Evolutionary conservation across 2,329 filamentous ascomycete genomes (phyloP).

Genomic region (Phyllosticta citriasiana): DNA sequence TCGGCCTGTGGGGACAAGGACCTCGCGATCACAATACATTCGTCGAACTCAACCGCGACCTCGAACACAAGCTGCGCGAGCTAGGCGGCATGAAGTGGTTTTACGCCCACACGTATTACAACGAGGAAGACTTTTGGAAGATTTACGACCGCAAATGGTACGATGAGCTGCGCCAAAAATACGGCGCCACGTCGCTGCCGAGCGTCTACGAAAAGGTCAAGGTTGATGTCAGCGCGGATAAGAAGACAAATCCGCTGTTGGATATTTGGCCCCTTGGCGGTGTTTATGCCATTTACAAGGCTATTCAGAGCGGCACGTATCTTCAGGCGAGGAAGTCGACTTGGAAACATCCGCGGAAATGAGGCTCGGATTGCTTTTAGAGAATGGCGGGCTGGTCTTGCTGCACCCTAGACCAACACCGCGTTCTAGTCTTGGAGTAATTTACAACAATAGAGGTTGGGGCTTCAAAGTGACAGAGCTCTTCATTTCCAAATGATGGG

Average conservation of each 20-base stretch:
- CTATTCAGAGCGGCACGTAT: background rate
- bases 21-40: conserved; percentile 21
- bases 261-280: conserved; percentile 2
- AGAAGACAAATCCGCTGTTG: background rate
- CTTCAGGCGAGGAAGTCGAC: background rate
- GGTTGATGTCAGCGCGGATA: background rate
- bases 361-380: background rate
- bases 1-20: conserved; percentile 59
- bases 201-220: conserved; percentile 60
- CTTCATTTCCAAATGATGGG: no score
- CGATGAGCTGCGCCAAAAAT: conserved; percentile 47
- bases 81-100: conserved; percentile 59
- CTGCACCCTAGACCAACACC: no score
- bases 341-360: background rate
- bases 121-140: conserved; percentile 57
- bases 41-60: conserved; percentile 45
- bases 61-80: conserved; percentile 50
- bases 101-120: conserved; percentile 60
- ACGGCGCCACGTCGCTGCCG: conserved; percentile 49
- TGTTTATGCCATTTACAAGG: background rate
- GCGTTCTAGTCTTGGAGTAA: no score
- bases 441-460: no score
- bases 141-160: conserved; percentile 52
- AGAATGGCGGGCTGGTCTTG: background rate
- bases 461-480: no score